phyloP scores from a whole-genome alignment of 2,329 filamentous ascomycete species.

The Fusarium sarcochroum region DNA sequence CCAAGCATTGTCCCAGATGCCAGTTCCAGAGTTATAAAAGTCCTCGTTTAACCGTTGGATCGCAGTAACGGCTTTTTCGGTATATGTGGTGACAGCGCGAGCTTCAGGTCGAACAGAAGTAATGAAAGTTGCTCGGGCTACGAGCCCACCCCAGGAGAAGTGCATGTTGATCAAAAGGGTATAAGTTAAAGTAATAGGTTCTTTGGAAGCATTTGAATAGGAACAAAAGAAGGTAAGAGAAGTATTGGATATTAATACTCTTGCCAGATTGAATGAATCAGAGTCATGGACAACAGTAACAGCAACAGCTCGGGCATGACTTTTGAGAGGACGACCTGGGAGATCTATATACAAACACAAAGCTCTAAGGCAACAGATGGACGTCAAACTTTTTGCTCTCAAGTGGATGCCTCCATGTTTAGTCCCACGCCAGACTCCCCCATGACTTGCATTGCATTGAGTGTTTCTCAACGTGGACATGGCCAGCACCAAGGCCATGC shows the following conservation, averaged over 20 bases:
- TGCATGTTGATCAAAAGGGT: constrained; percentile 38
- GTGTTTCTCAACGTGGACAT: constrained; percentile 30
- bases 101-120: constrained; percentile 35
- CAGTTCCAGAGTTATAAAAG: constrained; percentile 73
- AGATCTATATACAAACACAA: constrained; percentile 39
- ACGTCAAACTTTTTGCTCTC: constrained; percentile 24
- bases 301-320: constrained; percentile 19
- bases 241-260: constrained; percentile 24
- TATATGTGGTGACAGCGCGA: constrained; percentile 49
- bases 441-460: constrained; percentile 40
- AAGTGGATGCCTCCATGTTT: constrained; percentile 41
- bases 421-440: constrained; percentile 38
- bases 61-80: constrained; percentile 51
- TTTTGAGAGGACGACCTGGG: constrained; percentile 13
- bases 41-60: constrained; percentile 63
- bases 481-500: constrained; percentile 37
- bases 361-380: constrained; percentile 3
- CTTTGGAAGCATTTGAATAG: constrained; percentile 9
- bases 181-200: constrained; percentile 14
- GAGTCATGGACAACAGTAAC: constrained; percentile 23
- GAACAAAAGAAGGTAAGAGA: not conserved
- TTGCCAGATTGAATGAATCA: constrained; percentile 30
- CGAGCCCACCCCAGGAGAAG: constrained; percentile 44
- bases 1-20: constrained; percentile 77
- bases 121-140: constrained; percentile 39